A percentile compares a stretch with the other conserved stretches of the same genome.
Evolutionary conservation across 495 filamentous ascomycete genomes (phyloP).

Genomic region (Penicillium soppii): DNA sequence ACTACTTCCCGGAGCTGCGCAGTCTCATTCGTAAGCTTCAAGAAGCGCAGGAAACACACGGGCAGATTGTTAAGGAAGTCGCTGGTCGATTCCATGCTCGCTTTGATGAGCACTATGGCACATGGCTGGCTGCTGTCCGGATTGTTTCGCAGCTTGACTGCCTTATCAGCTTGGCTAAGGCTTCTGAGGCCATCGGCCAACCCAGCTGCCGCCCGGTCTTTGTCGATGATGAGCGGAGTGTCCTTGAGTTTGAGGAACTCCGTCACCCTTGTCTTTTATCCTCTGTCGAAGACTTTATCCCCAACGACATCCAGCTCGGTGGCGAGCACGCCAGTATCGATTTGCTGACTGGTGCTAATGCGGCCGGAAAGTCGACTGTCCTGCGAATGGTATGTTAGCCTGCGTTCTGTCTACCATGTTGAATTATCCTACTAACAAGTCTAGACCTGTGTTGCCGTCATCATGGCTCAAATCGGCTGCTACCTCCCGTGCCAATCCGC

Average conservation of each 20-base stretch:
- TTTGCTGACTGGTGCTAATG: slow-evolving; percentile 94
- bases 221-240: slow-evolving; percentile 77
- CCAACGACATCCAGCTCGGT: slow-evolving; percentile 89
- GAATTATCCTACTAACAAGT: slow-evolving; percentile 7
- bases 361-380: slow-evolving; percentile 97
- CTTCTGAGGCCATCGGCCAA: slow-evolving; percentile 77
- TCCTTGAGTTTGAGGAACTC: slow-evolving; percentile 87
- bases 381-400: slow-evolving; percentile 79
- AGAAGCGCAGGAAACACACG: slow-evolving; percentile 92
- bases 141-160: slow-evolving; percentile 93
- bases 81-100: slow-evolving; percentile 77
- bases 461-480: slow-evolving; percentile 98
- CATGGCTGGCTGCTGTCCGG: slow-evolving; percentile 85
- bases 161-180: slow-evolving; percentile 85
- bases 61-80: slow-evolving; percentile 87
- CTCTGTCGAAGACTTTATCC: slow-evolving; percentile 91
- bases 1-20: slow-evolving; percentile 85
- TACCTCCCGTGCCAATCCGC: slow-evolving; percentile 84
- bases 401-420: background rate
- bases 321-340: slow-evolving; percentile 80
- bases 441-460: slow-evolving; percentile 88
- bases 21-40: slow-evolving; percentile 79
- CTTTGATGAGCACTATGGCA: slow-evolving; percentile 83
- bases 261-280: slow-evolving; percentile 92
- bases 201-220: slow-evolving; percentile 88